phyloP scores from a whole-genome alignment of 2,329 filamentous ascomycete genomes.

The Colletotrichum sp. region DNA sequence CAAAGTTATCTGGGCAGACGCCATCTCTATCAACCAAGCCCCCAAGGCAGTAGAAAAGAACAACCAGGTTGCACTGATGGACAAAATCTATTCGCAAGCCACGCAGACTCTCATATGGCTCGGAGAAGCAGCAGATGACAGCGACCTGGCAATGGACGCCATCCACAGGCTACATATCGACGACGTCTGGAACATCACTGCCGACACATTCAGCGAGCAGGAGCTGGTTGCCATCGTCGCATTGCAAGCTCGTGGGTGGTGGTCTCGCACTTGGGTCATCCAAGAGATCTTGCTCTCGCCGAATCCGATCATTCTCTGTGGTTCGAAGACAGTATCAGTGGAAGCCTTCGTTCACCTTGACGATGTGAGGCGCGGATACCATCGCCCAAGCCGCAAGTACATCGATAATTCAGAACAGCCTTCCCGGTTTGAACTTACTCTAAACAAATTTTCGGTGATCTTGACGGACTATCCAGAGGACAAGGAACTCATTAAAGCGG shows the following conservation, averaged over 20 bases:
- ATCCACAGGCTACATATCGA: background rate
- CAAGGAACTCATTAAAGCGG: background rate
- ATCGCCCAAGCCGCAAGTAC: background rate
- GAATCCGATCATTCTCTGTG: background rate
- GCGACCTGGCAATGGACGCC: background rate
- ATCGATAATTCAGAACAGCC: background rate
- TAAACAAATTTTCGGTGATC: background rate
- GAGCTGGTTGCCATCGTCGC: background rate
- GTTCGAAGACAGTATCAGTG: background rate
- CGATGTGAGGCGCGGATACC: background rate
- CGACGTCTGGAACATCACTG: background rate
- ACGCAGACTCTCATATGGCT: background rate
- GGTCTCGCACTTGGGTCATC: background rate
- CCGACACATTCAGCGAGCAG: background rate
- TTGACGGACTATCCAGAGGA: background rate
- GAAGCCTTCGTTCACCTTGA: background rate
- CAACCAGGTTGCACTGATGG: background rate
- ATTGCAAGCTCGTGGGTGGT: background rate
- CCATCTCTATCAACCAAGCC: background rate
- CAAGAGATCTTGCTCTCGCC: background rate
- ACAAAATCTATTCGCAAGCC: background rate
- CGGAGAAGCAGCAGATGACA: background rate
- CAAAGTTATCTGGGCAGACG: background rate
- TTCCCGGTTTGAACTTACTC: background rate
- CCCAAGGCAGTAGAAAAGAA: background rate